Evolutionary conservation across 2,329 filamentous ascomycete genomes (phyloP).

Genomic region (Pseudocercospora fijiensis): DNA sequence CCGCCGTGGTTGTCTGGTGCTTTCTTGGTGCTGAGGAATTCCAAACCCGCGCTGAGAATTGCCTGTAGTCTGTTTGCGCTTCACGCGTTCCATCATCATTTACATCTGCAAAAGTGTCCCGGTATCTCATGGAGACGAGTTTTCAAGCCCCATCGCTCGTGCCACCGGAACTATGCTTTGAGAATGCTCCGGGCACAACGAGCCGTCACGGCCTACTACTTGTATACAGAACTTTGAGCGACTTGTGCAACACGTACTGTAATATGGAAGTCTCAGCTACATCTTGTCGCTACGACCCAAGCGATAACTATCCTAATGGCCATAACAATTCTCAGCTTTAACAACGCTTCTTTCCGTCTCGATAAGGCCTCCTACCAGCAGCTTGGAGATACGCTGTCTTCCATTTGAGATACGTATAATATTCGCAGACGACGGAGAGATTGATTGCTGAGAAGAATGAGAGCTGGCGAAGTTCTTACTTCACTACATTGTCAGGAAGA

Average conservation of each 20-base stretch:
- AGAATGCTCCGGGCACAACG: background rate
- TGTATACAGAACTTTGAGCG: too few species aligned
- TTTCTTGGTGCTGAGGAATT: background rate
- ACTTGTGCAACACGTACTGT: too few species aligned
- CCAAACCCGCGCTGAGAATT: too few species aligned
- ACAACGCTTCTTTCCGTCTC: background rate
- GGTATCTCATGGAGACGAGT: background rate
- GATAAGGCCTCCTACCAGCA: background rate
- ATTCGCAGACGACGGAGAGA: background rate
- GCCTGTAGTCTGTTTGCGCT: too few species aligned
- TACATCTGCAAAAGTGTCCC: background rate
- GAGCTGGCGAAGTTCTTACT: background rate
- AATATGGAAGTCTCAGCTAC: too few species aligned
- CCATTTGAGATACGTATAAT: too few species aligned
- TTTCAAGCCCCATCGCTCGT: background rate
- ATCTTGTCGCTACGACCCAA: conserved; percentile 10
- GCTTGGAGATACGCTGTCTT: background rate
- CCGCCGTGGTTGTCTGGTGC: too few species aligned
- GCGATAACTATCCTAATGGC: background rate
- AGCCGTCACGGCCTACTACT: too few species aligned
- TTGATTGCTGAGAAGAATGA: background rate
- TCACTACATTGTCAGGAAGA: background rate
- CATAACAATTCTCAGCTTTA: background rate
- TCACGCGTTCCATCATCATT: background rate
- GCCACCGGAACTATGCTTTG: background rate